phyloP scores from a whole-genome alignment of 2,329 filamentous ascomycete genomes.

The Aspergillus sclerotialis region DNA sequence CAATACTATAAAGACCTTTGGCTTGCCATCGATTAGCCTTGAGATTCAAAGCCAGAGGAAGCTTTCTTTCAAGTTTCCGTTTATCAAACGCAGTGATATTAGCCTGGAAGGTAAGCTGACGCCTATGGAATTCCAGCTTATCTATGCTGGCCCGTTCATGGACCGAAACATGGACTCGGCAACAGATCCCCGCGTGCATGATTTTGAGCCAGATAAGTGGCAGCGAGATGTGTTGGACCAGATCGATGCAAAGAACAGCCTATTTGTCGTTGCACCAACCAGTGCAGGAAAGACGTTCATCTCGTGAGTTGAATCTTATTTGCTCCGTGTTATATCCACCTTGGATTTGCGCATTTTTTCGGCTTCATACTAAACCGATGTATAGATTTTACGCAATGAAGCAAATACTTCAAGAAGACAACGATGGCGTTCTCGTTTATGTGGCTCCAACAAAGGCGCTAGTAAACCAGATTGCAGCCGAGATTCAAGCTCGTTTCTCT shows the following conservation, averaged over 20 bases:
- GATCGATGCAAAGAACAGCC: slow-evolving; percentile 62
- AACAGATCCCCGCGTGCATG: slow-evolving; percentile 42
- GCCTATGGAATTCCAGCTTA: slow-evolving; percentile 53
- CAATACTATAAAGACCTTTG: neutral
- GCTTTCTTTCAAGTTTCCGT: neutral
- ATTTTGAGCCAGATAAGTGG: slow-evolving; percentile 70
- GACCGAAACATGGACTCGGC: slow-evolving; percentile 63
- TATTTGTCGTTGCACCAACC: slow-evolving; percentile 71
- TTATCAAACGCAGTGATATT: slow-evolving; percentile 1
- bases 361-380: too few relatives aligned
- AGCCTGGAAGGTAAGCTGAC: neutral
- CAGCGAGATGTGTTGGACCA: slow-evolving; percentile 66
- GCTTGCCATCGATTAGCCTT: neutral
- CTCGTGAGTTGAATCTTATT: too few relatives aligned
- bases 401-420: slow-evolving; percentile 59
- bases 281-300: slow-evolving; percentile 80
- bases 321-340: too few relatives aligned
- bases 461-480: slow-evolving; percentile 76
- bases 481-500: slow-evolving; percentile 66
- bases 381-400: slow-evolving; percentile 72
- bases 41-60: neutral
- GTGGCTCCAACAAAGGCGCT: slow-evolving; percentile 76
- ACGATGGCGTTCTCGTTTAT: slow-evolving; percentile 68
- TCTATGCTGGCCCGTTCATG: slow-evolving; percentile 63
- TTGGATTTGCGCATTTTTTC: too few relatives aligned